phyloP scores from a whole-genome alignment of 805 yeast genomes.

The Kodamaea kakaduensis region DNA sequence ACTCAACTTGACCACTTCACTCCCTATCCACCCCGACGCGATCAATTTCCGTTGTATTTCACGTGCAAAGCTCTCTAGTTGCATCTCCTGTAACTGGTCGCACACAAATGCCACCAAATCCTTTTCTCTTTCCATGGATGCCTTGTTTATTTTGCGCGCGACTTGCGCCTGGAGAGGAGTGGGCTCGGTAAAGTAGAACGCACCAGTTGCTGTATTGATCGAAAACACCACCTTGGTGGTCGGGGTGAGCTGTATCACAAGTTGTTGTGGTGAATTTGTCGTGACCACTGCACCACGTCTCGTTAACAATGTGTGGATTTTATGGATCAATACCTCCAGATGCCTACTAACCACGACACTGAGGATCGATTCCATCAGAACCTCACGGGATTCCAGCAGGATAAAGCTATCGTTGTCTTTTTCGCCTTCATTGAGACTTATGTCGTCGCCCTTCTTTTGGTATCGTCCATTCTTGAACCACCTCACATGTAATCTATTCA shows the following conservation, averaged over 20 bases:
- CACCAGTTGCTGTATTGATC: constrained; percentile 39
- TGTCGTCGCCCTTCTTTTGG: constrained; percentile 1
- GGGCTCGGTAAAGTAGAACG: constrained; percentile 39
- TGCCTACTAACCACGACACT: constrained; percentile 37
- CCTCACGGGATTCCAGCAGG: constrained; percentile 23
- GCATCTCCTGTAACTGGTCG: constrained; percentile 39
- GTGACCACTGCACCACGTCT: constrained; percentile 10
- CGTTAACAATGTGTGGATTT: constrained; percentile 15
- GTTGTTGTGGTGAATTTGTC: constrained; percentile 17
- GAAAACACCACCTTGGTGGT: constrained; percentile 32
- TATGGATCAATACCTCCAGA: constrained; percentile 29
- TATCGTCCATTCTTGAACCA: constrained; percentile 62
- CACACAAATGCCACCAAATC: constrained; percentile 31
- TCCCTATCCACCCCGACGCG: constrained; percentile 68
- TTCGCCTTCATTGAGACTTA: neutral
- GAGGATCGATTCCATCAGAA: constrained; percentile 26
- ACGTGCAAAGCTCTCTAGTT: constrained; percentile 45
- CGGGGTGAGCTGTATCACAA: constrained; percentile 30
- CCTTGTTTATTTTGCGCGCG: constrained; percentile 29
- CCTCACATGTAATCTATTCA: constrained; percentile 47
- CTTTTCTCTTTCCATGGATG: constrained; percentile 25
- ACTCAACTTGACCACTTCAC: constrained; percentile 48
- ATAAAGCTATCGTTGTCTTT: constrained; percentile 7
- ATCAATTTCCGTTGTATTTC: constrained; percentile 54
- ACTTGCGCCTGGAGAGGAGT: constrained; percentile 31